Evolutionary conservation across 2,329 filamentous ascomycete genomes (phyloP).

Genomic region (Fusarium mexicanum): DNA sequence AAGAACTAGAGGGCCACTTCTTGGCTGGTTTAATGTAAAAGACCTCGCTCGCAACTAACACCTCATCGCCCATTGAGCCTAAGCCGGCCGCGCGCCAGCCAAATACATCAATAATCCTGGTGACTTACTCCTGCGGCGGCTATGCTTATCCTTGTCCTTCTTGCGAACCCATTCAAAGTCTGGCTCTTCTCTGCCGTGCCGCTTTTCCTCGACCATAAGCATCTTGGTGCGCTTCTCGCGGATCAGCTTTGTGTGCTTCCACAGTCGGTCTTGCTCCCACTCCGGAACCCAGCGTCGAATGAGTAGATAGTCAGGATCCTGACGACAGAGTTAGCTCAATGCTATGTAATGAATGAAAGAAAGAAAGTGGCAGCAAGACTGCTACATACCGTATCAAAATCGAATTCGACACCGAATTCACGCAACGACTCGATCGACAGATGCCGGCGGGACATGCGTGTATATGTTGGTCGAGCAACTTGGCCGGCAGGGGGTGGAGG

Average conservation of each 20-base stretch:
- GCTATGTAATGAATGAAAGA: background rate
- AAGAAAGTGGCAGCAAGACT: background rate
- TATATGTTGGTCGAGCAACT: conserved; percentile 63
- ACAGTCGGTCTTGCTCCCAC: conserved; percentile 75
- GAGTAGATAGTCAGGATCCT: conserved; percentile 76
- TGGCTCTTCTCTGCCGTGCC: conserved; percentile 54
- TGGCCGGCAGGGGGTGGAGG: background rate
- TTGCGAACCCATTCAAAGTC: conserved; percentile 68
- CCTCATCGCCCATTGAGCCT: background rate
- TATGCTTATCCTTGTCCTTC: conserved; percentile 61
- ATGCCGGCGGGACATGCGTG: conserved; percentile 69
- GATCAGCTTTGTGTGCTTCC: conserved; percentile 73
- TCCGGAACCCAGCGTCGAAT: conserved; percentile 80
- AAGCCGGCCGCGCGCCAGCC: conserved; percentile 60
- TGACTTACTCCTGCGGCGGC: conserved; percentile 66
- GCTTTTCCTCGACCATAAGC: conserved; percentile 59
- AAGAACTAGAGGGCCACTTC: conserved; percentile 14
- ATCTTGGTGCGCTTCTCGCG: conserved; percentile 64
- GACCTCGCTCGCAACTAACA: background rate
- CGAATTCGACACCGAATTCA: conserved; percentile 65
- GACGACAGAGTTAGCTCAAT: conserved; percentile 45
- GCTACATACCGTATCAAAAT: conserved; percentile 63
- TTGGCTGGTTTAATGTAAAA: conserved; percentile 3
- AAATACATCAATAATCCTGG: conserved; percentile 67
- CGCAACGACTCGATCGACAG: conserved; percentile 70